phyloP scores from a whole-genome alignment of 2,329 filamentous ascomycete genomes.

The Mycosphaerella arachidis region DNA sequence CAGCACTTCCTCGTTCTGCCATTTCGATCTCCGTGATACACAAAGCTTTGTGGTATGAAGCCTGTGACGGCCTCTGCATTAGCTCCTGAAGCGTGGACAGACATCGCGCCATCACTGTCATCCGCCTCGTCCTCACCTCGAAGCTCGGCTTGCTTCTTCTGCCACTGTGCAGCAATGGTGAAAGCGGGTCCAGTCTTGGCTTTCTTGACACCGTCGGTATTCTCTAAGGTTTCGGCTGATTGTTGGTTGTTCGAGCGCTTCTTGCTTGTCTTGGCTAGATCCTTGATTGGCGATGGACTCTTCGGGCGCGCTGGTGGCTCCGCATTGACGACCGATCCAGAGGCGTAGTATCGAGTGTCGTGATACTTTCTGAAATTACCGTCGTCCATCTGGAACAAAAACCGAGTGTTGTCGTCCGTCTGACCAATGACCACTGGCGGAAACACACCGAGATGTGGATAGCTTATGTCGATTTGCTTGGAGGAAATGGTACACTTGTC shows the following conservation, averaged over 20 bases:
- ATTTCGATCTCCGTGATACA: conserved; percentile 7
- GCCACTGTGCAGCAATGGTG: conserved; percentile 24
- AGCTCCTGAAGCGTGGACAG: conserved; percentile 13
- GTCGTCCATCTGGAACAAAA: conserved; percentile 13
- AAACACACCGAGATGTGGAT: conserved; percentile 81
- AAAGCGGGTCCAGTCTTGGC: conserved; percentile 43
- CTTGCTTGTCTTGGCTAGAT: conserved; percentile 8
- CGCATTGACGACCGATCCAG: conserved; percentile 18
- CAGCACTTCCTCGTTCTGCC: conserved; percentile 19
- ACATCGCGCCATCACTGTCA: conserved; percentile 4
- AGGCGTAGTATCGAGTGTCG: conserved; percentile 23
- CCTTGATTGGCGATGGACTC: not conserved
- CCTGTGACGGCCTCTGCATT: conserved; percentile 8
- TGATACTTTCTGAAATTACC: conserved; percentile 20
- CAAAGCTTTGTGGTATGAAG: conserved; percentile 12
- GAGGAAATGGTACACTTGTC: conserved; percentile 73
- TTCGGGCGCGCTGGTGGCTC: conserved; percentile 13
- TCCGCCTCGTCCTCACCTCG: conserved; percentile 16
- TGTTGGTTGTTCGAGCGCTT: conserved; percentile 13
- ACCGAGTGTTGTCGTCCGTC: conserved; percentile 34
- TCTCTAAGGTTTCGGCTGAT: conserved; percentile 8
- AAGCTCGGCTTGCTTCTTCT: conserved; percentile 26
- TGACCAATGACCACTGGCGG: conserved; percentile 59
- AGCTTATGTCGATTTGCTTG: conserved; percentile 64
- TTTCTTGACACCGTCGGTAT: conserved; percentile 51